Conservation (phyloP, 139 green algal species). For the Parachlorella kessleri region DNA sequence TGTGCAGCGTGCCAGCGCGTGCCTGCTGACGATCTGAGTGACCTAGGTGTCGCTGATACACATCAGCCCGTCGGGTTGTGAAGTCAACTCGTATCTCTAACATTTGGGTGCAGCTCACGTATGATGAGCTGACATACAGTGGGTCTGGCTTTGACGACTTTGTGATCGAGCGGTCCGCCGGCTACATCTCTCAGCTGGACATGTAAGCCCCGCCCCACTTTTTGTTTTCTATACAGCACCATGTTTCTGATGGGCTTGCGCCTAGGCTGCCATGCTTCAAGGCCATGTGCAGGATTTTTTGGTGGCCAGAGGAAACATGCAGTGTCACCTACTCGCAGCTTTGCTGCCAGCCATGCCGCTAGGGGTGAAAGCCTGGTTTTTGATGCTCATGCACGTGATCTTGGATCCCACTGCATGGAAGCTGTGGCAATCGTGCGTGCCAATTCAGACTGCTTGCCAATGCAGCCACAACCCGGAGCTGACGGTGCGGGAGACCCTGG, state of each 20-base stretch:
- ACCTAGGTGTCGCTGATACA: neutral
- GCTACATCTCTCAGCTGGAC: constrained; percentile 52
- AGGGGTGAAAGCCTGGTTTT: too few species aligned
- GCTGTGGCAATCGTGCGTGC: too few species aligned
- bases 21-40: neutral
- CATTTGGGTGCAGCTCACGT: constrained; percentile 1
- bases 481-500: constrained; percentile 47
- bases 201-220: neutral
- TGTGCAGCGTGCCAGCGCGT: too few species aligned
- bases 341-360: too few species aligned
- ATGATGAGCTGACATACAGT: constrained; percentile 61
- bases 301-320: too few species aligned
- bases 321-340: too few species aligned
- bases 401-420: too few species aligned
- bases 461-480: constrained; percentile 47
- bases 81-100: neutral
- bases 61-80: neutral
- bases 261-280: neutral
- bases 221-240: neutral
- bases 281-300: neutral
- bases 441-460: too few species aligned
- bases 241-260: too few species aligned
- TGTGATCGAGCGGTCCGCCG: constrained; percentile 38
- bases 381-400: too few species aligned
- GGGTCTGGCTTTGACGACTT: constrained; percentile 52